phyloP scores from a whole-genome alignment of 169 alveolate species.

The Plasmodium falciparum region DNA sequence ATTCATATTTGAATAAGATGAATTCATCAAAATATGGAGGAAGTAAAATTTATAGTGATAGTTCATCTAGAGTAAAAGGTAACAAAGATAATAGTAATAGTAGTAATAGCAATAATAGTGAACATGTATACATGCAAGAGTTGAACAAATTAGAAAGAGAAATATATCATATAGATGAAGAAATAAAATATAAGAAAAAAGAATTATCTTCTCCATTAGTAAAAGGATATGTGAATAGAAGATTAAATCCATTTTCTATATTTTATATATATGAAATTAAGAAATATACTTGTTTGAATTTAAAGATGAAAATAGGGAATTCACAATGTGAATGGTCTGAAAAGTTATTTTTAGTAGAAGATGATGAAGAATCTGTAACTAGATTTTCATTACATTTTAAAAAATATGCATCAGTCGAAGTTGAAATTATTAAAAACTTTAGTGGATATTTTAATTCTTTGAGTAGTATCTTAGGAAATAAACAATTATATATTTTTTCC shows the following conservation, averaged over 20 bases:
- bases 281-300: slow-evolving; percentile 56
- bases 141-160: slow-evolving; percentile 57
- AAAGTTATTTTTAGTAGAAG: slow-evolving; percentile 44
- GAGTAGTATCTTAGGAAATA: slow-evolving; percentile 75
- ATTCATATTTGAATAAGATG: slow-evolving; percentile 16
- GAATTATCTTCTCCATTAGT: slow-evolving; percentile 33
- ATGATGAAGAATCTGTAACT: slow-evolving; percentile 74
- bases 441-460: slow-evolving; percentile 74
- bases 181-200: slow-evolving; percentile 56
- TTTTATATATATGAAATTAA: slow-evolving; percentile 73
- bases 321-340: slow-evolving; percentile 79
- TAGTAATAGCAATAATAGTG: slow-evolving; percentile 13
- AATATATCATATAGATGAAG: slow-evolving; percentile 57
- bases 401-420: slow-evolving; percentile 71
- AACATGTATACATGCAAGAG: slow-evolving; percentile 47
- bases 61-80: not conserved
- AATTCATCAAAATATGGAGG: too few species aligned
- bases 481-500: slow-evolving; percentile 79
- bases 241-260: slow-evolving; percentile 73
- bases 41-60: not conserved
- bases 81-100: not conserved
- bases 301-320: slow-evolving; percentile 73
- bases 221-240: slow-evolving; percentile 68
- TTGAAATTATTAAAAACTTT: slow-evolving; percentile 69
- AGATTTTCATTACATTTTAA: slow-evolving; percentile 69